Evolutionary conservation across 345 rosid genomes (phyloP), one percentile per base, ranked within the genome.

Genomic region (Lepidium didymum): DNA sequence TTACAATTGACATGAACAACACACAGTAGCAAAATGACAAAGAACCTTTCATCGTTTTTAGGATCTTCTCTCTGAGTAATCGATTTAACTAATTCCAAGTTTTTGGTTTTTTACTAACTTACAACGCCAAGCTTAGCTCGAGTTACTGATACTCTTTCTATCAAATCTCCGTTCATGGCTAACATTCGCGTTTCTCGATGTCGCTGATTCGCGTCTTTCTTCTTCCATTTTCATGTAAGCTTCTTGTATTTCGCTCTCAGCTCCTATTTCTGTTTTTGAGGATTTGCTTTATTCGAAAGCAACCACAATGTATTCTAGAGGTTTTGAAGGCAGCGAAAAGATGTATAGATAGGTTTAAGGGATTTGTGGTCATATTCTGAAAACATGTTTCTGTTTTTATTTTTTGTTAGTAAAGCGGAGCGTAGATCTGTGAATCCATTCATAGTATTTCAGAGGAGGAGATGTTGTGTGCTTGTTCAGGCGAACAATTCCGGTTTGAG

Each of bases 381-480:
- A 6, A 23, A 16, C 43, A 36, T 56, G 21, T 8, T 55, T 33
- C 31, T 54, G 36, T 14, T 2, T 29, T 40, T 41, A 0, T 4
- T 7, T 35, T 31, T 9, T 8, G 8, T 18, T 18, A 34, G 54
- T 51, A 55, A 53, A 52, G 62, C 62, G 14, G 9, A 25, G 75
- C 12, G 45, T 65, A 50, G 55, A 50, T 57, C 40, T 66, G 67
- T 51, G 55, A 58, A 33, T 40, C 52, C 10, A 1, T 34, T 42
- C 42, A 15, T 40, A 8, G 13, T 46, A 35, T 21, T 69, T 50
- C 57, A 56, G 34, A 43, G 68, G 70, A 70, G 63, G 82, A 75
- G 74, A 91, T 91, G 97, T 69, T 94, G 91, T 91, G 97, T 69
- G 90, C 97, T 78, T 94, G 97, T 74, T 94, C 99, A 27, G 96